A percentile compares a stretch with the other conserved stretches of the same genome.
Evolutionary conservation across 2,329 filamentous ascomycete species (phyloP).

Genomic region (Talaromyces funiculosus): DNA sequence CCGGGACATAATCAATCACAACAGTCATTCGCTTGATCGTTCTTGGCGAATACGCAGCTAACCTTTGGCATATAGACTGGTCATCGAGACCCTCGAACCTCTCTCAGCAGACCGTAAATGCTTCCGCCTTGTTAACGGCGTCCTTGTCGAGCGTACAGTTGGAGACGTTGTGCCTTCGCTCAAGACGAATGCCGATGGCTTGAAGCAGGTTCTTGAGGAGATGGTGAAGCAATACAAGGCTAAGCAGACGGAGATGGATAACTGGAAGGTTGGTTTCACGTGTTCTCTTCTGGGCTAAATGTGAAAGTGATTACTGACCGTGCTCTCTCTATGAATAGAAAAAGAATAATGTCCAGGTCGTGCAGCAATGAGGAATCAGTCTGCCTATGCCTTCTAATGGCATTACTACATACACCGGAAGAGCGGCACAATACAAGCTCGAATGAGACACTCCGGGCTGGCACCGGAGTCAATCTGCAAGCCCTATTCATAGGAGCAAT

Average conservation of each 20-base stretch:
- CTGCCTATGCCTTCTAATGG: not conserved
- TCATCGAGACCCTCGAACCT: slow-evolving; percentile 83
- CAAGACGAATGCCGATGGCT: slow-evolving; percentile 85
- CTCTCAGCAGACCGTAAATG: slow-evolving; percentile 84
- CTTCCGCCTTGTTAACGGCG: slow-evolving; percentile 97
- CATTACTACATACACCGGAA: not conserved
- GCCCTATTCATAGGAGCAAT: too few species aligned
- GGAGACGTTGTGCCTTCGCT: slow-evolving; percentile 86
- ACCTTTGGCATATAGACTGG: slow-evolving; percentile 61
- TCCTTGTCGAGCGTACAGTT: slow-evolving; percentile 89
- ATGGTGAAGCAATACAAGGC: slow-evolving; percentile 93
- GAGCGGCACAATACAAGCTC: not conserved
- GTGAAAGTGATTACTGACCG: not conserved
- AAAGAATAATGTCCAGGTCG: slow-evolving; percentile 47
- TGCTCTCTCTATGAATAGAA: slow-evolving; percentile 28
- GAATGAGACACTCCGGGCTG: not conserved
- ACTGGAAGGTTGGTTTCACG: slow-evolving; percentile 76
- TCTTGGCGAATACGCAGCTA: not conserved
- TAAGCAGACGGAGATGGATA: slow-evolving; percentile 92
- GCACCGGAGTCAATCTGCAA: not conserved
- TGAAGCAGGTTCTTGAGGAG: slow-evolving; percentile 91
- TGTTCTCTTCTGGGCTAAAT: not conserved
- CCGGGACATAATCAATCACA: not conserved
- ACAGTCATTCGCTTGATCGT: not conserved
- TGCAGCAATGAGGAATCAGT: slow-evolving; percentile 33